Conservation (phyloP, 2,329 filamentous ascomycete genomes). For the Arachnopeziza araneosa region DNA sequence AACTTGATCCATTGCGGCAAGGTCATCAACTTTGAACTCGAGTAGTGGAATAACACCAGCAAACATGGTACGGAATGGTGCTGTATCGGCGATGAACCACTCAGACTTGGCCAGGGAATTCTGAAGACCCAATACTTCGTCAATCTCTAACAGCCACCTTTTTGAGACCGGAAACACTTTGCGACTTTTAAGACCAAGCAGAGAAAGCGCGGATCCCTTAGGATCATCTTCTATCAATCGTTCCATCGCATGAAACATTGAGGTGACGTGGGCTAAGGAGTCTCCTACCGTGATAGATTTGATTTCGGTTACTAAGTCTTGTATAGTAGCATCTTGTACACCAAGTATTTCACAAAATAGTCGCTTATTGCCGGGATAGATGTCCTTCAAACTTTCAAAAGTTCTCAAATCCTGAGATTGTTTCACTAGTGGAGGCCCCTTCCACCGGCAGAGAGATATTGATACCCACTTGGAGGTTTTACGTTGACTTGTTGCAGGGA, state of each 20-base stretch:
- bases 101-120: not conserved
- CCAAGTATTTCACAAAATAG: conserved; percentile 5
- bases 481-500: not conserved
- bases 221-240: conserved; percentile 3
- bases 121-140: not conserved
- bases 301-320: not conserved
- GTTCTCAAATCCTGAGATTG: not conserved
- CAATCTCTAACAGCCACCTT: conserved; percentile 5
- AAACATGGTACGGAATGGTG: conserved; percentile 5
- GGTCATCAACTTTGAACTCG: conserved; percentile 6
- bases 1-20: conserved; percentile 2
- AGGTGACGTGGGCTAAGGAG: conserved; percentile 1
- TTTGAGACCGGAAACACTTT: conserved; percentile 5
- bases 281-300: not conserved
- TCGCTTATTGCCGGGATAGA: conserved; percentile 3
- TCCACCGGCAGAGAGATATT: conserved; percentile 3
- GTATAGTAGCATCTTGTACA: not conserved
- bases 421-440: conserved; percentile 1
- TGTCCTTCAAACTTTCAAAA: not conserved
- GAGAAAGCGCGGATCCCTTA: not conserved
- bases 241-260: conserved; percentile 1
- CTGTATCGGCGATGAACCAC: conserved; percentile 9
- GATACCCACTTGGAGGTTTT: not conserved
- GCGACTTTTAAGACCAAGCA: not conserved
- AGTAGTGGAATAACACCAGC: conserved; percentile 7